A percentile compares a stretch with the other conserved stretches of the same genome.
phyloP scores from a whole-genome alignment of 2,329 filamentous ascomycete species.

The Onygenales sp. region DNA sequence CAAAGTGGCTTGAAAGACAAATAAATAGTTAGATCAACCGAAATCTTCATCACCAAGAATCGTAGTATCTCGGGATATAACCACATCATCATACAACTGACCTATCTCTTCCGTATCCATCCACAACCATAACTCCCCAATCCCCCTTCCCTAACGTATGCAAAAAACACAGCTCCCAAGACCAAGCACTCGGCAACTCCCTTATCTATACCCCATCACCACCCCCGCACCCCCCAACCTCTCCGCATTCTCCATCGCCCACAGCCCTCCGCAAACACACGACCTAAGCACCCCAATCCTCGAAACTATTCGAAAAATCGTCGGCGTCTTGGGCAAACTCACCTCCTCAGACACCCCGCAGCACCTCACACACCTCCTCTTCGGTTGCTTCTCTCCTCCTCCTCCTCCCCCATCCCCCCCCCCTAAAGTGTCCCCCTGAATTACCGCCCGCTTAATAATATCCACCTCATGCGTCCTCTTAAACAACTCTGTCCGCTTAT shows the following conservation, averaged over 20 bases:
- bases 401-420: slow-evolving; percentile 2
- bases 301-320: slow-evolving; percentile 28
- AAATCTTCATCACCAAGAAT: too few species aligned
- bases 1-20: too few species aligned
- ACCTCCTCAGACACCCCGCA: slow-evolving; percentile 57
- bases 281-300: slow-evolving; percentile 27
- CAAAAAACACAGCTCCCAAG: neutral
- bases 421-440: slow-evolving; percentile 2
- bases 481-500: slow-evolving; percentile 49
- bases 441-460: slow-evolving; percentile 41
- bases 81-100: neutral
- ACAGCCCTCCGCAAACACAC: slow-evolving; percentile 34
- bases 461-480: slow-evolving; percentile 51
- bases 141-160: neutral
- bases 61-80: too few species aligned
- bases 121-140: neutral
- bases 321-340: slow-evolving; percentile 24
- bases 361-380: slow-evolving; percentile 50
- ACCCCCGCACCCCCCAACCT: neutral
- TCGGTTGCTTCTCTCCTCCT: slow-evolving; percentile 15
- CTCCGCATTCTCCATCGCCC: slow-evolving; percentile 22
- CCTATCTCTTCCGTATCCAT: neutral
- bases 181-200: neutral
- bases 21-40: too few species aligned
- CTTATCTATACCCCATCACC: too few species aligned